Evolutionary conservation across 139 green algal genomes (phyloP).

Genomic region (Ettlia oleoabundans): DNA sequence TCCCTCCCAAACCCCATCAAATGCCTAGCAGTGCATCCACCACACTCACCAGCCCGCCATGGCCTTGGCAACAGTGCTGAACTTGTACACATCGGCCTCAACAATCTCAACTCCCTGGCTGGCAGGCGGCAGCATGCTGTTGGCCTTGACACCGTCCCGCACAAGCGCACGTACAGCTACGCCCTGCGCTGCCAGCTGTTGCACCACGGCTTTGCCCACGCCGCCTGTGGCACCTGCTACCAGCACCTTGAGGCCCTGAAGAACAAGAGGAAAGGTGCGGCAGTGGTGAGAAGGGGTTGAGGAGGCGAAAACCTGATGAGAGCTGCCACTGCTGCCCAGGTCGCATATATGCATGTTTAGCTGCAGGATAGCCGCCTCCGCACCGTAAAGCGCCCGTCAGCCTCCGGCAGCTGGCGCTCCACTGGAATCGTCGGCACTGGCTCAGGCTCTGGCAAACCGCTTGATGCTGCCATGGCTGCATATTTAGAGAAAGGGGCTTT

Average conservation of each 20-base stretch:
- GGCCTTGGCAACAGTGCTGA: conserved; percentile 54
- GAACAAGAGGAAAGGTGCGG: neutral
- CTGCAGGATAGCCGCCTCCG: neutral
- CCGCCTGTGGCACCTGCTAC: conserved; percentile 71
- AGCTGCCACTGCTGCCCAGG: too few species aligned
- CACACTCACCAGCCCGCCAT: conserved; percentile 54
- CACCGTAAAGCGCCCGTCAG: neutral
- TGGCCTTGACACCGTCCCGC: conserved; percentile 55
- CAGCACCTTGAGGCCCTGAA: conserved; percentile 49
- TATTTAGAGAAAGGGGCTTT: neutral
- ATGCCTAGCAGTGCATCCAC: too few species aligned
- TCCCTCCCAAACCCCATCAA: too few species aligned
- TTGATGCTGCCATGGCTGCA: neutral
- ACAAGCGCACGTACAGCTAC: conserved; percentile 67
- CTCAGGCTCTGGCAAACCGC: neutral
- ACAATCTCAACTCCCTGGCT: conserved; percentile 48
- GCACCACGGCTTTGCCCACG: conserved; percentile 59
- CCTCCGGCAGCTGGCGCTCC: neutral
- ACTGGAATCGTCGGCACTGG: neutral
- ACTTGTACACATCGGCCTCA: conserved; percentile 73
- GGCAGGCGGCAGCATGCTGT: conserved; percentile 37
- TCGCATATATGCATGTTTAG: neutral
- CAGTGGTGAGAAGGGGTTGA: too few species aligned
- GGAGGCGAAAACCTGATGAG: too few species aligned
- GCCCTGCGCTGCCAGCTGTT: conserved; percentile 51